These are phyloP conservation scores for Backusella luteola DNA, from an alignment of 192 early-diverging fungal species.

Conservation along the genomic window DNA sequence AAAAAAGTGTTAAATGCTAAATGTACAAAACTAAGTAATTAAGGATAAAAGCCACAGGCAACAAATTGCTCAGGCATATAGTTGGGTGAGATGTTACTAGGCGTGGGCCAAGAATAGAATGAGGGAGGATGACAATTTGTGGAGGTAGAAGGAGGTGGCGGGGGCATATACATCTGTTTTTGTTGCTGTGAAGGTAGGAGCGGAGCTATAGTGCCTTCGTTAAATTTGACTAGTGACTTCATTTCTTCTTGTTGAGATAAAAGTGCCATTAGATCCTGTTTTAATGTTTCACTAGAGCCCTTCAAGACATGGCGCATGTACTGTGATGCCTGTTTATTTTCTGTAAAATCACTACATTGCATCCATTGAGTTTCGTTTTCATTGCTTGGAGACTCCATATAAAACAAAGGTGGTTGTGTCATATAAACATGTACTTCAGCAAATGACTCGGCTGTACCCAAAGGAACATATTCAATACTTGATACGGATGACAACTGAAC, in stretches of 20 bases:
- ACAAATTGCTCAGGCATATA: neutral
- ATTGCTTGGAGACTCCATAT: slow-evolving; percentile 43
- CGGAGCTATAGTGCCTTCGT: neutral
- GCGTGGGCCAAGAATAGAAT: neutral
- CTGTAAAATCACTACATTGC: slow-evolving; percentile 66
- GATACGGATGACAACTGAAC: slow-evolving; percentile 46
- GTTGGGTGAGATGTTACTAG: neutral
- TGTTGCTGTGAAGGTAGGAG: neutral
- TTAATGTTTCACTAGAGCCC: slow-evolving; percentile 29
- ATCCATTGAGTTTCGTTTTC: slow-evolving; percentile 42
- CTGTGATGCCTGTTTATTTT: slow-evolving; percentile 56
- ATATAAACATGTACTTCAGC: slow-evolving; percentile 49
- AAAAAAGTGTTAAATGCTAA: neutral
- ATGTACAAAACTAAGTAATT: slow-evolving; percentile 1
- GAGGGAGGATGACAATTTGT: neutral
- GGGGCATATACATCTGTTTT: neutral
- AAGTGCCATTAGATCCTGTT: slow-evolving; percentile 13
- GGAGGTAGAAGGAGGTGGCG: neutral
- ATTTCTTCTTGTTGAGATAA: neutral
- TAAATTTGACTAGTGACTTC: neutral
- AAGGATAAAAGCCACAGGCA: neutral
- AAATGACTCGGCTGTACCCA: slow-evolving; percentile 23
- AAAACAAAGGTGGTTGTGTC: slow-evolving; percentile 53
- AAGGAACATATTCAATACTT: slow-evolving; percentile 38
- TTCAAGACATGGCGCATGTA: slow-evolving; percentile 51